Percentiles rank a stretch among this genome's conserved stretches.
These are phyloP conservation scores for Saturnispora zaruensis DNA, from an alignment of 805 yeast species.

Conservation along the genomic window DNA sequence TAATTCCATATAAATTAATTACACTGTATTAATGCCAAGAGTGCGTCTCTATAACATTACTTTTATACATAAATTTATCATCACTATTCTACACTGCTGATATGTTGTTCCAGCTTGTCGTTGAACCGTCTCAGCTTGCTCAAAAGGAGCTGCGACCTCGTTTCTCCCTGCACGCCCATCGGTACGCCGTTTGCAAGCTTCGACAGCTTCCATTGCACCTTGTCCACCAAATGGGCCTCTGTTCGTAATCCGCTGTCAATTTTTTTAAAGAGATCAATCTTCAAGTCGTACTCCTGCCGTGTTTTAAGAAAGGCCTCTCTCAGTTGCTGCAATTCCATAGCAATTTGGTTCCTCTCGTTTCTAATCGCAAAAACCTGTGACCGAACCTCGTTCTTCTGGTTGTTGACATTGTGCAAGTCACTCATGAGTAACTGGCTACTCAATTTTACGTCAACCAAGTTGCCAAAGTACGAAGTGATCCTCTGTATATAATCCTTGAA, in stretches of 20 bases:
- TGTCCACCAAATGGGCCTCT: conserved; percentile 1
- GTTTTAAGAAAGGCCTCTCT: conserved; percentile 14
- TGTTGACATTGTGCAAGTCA: conserved; percentile 24
- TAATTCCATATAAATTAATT: neutral
- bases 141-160: conserved; percentile 20
- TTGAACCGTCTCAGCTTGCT: conserved; percentile 25
- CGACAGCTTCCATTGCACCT: conserved; percentile 15
- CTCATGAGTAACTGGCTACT: conserved; percentile 27
- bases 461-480: conserved; percentile 25
- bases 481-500: conserved; percentile 18
- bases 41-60: neutral
- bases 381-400: conserved; percentile 26
- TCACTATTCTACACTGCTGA: conserved; percentile 3
- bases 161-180: conserved; percentile 1
- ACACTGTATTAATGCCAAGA: neutral
- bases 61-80: neutral
- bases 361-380: conserved; percentile 24
- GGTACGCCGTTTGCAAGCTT: conserved; percentile 11
- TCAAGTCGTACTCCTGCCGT: conserved; percentile 13
- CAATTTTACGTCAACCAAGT: conserved; percentile 30
- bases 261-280: conserved; percentile 3
- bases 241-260: conserved; percentile 2
- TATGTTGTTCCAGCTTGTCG: conserved; percentile 14
- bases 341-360: conserved; percentile 19
- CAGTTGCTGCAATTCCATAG: conserved; percentile 15